Evolutionary conservation across 2,329 filamentous ascomycete genomes (phyloP), one percentile per base, ranked within the genome.

Genomic region (Aspergillus pseudotamarii): DNA sequence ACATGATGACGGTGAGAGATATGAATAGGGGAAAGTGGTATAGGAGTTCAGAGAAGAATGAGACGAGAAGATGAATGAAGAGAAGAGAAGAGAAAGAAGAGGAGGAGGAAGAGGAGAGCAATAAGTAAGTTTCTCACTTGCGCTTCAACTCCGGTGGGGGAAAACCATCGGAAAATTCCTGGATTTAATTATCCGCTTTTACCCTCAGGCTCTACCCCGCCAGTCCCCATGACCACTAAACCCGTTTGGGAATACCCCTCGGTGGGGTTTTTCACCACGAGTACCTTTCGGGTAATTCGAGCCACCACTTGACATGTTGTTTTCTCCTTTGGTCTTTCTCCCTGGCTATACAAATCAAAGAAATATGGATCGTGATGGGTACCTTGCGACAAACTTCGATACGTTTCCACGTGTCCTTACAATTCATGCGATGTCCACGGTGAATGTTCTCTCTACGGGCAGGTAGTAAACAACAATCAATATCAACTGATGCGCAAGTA

Each of bases 1-100:
- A 79, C 77, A 79, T 79, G 55, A 55, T 70, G 60, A 46, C 46
- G 38, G 58, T 58, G n/a, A 59, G 23, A 45, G 30, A 8, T 46
- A 26, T 28, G 45, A 54, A 32, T 53, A 32, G 36, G 32, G 6
- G 30, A 28, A 36, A 32, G 16, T n/a, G 59, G 21, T 58, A 51
- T 21, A 50, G 4, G 30, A 28, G 48, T 34, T 3, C 56, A n/a
- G 30, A 57, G 38, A 51, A 30, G 36, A 28, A 56, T 57, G 19
- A 38, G 36, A 57, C 53, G 50, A 54, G 3, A 26, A 26, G 50
- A 54, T n/a, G 23, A 34, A 62, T 43, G 54, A 60, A 51, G 54
- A 59, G 30, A 60, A 61, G 56, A 10, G 45, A 38, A 36, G 30
- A 41, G 28, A 34, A 46, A 50, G n/a, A 46, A 45, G 16, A 21